phyloP scores from a whole-genome alignment of 306 rosid species.

The Nissolia schottii region DNA sequence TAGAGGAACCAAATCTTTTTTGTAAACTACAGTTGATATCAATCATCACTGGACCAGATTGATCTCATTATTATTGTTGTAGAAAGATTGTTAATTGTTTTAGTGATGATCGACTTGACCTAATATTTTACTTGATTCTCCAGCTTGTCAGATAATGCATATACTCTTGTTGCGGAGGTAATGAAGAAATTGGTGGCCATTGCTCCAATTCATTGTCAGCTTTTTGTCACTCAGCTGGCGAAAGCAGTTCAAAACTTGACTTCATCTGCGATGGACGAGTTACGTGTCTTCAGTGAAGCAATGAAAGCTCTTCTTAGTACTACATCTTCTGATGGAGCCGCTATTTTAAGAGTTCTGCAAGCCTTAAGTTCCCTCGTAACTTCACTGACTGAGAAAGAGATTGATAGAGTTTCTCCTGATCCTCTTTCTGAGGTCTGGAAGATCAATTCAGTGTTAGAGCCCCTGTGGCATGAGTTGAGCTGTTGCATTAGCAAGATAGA shows the following conservation, averaged over 20 bases:
- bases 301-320: slow-evolving; percentile 78
- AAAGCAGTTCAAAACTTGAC: slow-evolving; percentile 79
- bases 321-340: slow-evolving; percentile 83
- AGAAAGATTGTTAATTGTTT: background rate
- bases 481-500: slow-evolving; percentile 93
- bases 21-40: background rate
- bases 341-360: slow-evolving; percentile 95
- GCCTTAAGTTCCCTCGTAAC: slow-evolving; percentile 88
- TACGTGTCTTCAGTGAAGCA: slow-evolving; percentile 71
- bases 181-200: slow-evolving; percentile 93
- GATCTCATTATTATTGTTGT: background rate
- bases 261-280: slow-evolving; percentile 79
- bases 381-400: slow-evolving; percentile 54
- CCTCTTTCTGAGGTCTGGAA: slow-evolving; percentile 77
- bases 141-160: slow-evolving; percentile 94
- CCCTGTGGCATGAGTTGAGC: slow-evolving; percentile 94
- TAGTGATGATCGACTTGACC: slow-evolving; percentile 15
- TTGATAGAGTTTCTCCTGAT: slow-evolving; percentile 37
- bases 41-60: slow-evolving; percentile 1
- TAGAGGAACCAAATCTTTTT: too few species aligned
- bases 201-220: slow-evolving; percentile 81
- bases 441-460: slow-evolving; percentile 86
- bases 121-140: slow-evolving; percentile 25
- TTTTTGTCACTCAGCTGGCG: slow-evolving; percentile 81
- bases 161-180: slow-evolving; percentile 85